Conservation (phyloP, 192 early-diverging fungal species). For the Mortierella claussenii region DNA sequence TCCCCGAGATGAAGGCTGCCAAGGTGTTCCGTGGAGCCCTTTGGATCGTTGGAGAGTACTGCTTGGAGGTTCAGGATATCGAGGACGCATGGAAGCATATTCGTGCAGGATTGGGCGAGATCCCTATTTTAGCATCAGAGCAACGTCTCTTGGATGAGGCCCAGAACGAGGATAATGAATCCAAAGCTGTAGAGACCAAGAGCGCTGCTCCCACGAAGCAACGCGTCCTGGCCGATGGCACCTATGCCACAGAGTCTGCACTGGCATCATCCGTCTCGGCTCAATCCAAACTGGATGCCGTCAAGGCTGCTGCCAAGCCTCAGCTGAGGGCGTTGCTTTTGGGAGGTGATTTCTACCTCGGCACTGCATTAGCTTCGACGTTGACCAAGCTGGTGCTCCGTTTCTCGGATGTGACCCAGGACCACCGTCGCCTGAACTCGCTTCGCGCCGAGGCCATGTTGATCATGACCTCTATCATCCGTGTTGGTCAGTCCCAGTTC, state of each 20-base stretch:
- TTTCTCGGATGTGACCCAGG: conserved; percentile 65
- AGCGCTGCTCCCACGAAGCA: conserved; percentile 68
- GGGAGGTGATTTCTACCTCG: conserved; percentile 94
- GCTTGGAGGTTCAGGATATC: conserved; percentile 78
- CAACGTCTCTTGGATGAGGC: conserved; percentile 84
- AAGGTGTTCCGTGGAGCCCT: conserved; percentile 95
- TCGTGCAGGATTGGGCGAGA: conserved; percentile 86
- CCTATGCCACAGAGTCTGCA: conserved; percentile 96
- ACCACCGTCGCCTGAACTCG: conserved; percentile 71
- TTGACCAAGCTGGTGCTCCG: conserved; percentile 92
- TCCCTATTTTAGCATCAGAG: conserved; percentile 94
- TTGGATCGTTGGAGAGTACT: conserved; percentile 99
- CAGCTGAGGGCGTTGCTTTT: conserved; percentile 85
- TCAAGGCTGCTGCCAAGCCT: conserved; percentile 71
- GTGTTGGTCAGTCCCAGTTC: conserved; percentile 91
- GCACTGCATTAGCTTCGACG: conserved; percentile 87
- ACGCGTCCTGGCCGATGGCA: conserved; percentile 94
- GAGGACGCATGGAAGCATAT: conserved; percentile 87
- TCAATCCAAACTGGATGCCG: conserved; percentile 58
- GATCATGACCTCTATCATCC: conserved; percentile 96
- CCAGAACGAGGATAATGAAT: conserved; percentile 63
- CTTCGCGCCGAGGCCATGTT: conserved; percentile 97
- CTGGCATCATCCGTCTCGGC: conserved; percentile 66
- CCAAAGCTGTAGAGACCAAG: conserved; percentile 39
- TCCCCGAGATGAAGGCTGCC: conserved; percentile 90